Conservation (phyloP, 73 alveolate species). For the Uronychia binucleata region DNA sequence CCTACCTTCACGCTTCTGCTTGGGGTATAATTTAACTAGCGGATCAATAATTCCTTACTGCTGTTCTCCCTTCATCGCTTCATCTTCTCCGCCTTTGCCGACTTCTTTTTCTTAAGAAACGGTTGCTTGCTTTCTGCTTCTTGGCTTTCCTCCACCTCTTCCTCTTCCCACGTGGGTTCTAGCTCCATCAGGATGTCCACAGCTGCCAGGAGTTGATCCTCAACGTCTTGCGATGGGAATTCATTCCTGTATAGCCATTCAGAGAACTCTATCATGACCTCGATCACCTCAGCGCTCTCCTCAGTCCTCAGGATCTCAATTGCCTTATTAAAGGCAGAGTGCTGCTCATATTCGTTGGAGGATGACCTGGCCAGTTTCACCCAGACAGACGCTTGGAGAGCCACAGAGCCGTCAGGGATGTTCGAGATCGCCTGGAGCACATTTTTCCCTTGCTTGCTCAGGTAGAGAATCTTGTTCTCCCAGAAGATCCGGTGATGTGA, state of each 20-base stretch:
- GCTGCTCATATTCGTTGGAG: conserved; percentile 82
- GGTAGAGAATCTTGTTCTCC: conserved; percentile 94
- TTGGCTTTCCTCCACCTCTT: background rate
- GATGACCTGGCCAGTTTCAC: conserved; percentile 95
- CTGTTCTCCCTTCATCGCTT: conserved; percentile 15
- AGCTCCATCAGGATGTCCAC: conserved; percentile 94
- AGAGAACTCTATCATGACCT: conserved; percentile 89
- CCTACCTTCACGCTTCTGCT: conserved; percentile 73
- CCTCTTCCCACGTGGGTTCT: conserved; percentile 92
- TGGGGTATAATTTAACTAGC: background rate
- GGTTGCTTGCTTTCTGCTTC: conserved; percentile 32
- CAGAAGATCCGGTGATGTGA: conserved; percentile 87
- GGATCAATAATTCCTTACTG: background rate
- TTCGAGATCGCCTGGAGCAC: conserved; percentile 87
- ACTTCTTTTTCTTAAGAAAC: conserved; percentile 56
- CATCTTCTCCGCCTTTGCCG: conserved; percentile 69
- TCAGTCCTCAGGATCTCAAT: conserved; percentile 89
- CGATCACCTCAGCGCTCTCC: conserved; percentile 90
- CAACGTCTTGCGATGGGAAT: conserved; percentile 85
- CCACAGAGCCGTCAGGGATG: conserved; percentile 91
- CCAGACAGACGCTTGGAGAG: conserved; percentile 92
- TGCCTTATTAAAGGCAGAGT: conserved; percentile 93
- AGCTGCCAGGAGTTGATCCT: conserved; percentile 85
- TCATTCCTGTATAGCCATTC: conserved; percentile 92
- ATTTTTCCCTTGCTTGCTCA: conserved; percentile 95